phyloP scores from a whole-genome alignment of 805 yeast genomes.

The Lipomyces oligophaga region DNA sequence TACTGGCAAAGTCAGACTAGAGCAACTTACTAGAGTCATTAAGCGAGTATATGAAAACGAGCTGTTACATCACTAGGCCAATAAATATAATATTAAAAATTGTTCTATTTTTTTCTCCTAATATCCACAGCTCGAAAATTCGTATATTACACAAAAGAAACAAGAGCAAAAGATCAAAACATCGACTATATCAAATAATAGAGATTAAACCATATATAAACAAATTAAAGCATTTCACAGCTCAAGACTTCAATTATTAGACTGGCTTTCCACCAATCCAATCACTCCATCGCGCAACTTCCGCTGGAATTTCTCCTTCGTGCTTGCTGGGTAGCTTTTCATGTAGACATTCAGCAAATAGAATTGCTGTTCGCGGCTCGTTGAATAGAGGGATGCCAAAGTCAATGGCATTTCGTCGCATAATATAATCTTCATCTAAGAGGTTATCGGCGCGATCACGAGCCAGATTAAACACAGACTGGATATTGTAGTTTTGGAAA shows the following conservation, averaged over 20 bases:
- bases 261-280: conserved; percentile 92
- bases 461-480: conserved; percentile 90
- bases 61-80: conserved; percentile 8
- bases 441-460: conserved; percentile 80
- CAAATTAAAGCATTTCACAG: neutral
- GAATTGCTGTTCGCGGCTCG: conserved; percentile 87
- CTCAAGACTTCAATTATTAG: conserved; percentile 32
- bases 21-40: conserved; percentile 35
- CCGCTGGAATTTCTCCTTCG: conserved; percentile 67
- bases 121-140: too few species aligned
- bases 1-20: conserved; percentile 31
- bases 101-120: too few species aligned
- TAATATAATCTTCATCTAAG: conserved; percentile 85
- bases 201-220: neutral
- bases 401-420: conserved; percentile 99
- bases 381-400: conserved; percentile 94
- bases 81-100: too few species aligned
- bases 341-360: conserved; percentile 80
- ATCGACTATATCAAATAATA: neutral
- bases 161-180: neutral
- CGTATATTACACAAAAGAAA: neutral
- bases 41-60: conserved; percentile 36
- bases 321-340: conserved; percentile 56
- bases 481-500: conserved; percentile 79
- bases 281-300: conserved; percentile 95